These are phyloP conservation scores for Candida oleophila DNA, from an alignment of 805 yeast genomes.

Conservation along the genomic window DNA sequence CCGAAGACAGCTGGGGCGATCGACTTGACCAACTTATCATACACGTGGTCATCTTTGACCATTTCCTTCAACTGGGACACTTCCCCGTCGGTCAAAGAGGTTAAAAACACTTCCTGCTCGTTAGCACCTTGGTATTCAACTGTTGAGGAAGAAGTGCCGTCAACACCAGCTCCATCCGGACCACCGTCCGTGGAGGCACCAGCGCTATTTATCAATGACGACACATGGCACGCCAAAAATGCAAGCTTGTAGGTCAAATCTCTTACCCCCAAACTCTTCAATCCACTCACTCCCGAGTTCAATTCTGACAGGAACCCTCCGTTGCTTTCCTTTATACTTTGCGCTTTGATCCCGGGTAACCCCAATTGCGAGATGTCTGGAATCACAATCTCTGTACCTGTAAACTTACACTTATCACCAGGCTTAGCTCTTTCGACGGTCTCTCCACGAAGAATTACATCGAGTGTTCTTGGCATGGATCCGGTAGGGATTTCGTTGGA, in stretches of 20 bases:
- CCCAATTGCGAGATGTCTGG: constrained; percentile 95
- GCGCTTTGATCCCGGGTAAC: constrained; percentile 91
- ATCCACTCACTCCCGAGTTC: constrained; percentile 84
- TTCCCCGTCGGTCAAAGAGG: constrained; percentile 76
- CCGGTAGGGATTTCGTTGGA: constrained; percentile 98
- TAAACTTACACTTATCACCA: constrained; percentile 91
- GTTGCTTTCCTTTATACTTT: constrained; percentile 65
- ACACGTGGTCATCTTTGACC: constrained; percentile 87
- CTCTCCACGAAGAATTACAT: constrained; percentile 89
- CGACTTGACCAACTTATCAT: constrained; percentile 79
- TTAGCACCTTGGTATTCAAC: constrained; percentile 48
- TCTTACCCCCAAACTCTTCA: constrained; percentile 87
- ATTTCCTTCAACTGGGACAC: constrained; percentile 80
- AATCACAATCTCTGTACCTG: constrained; percentile 91
- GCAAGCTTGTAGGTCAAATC: constrained; percentile 91
- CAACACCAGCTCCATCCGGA: constrained; percentile 9
- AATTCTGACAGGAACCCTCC: constrained; percentile 67
- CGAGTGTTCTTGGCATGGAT: constrained; percentile 96
- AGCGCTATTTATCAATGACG: constrained; percentile 50
- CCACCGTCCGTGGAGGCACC: constrained; percentile 18
- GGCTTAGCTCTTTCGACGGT: constrained; percentile 95
- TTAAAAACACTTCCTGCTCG: constrained; percentile 80
- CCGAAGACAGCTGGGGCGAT: constrained; percentile 97
- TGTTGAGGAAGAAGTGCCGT: constrained; percentile 17
- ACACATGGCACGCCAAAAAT: constrained; percentile 87